phyloP scores from a whole-genome alignment of 192 early-diverging fungal genomes.

The Cetraspora pellucida region DNA sequence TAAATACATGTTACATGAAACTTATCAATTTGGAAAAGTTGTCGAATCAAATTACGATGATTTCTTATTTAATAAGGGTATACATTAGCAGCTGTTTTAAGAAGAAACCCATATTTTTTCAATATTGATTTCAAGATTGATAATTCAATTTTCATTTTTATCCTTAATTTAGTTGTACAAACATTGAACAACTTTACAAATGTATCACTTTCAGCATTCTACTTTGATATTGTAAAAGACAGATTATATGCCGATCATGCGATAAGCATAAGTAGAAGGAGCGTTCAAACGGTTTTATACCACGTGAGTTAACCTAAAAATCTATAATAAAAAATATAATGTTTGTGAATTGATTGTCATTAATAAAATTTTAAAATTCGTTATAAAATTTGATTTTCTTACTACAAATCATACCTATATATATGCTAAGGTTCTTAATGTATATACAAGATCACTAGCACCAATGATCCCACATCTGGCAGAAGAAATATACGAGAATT shows the following conservation, averaged over 20 bases:
- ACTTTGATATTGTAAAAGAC: slow-evolving; percentile 83
- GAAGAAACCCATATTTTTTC: background rate
- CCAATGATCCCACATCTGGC: slow-evolving; percentile 69
- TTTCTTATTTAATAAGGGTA: slow-evolving; percentile 66
- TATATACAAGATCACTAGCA: slow-evolving; percentile 63
- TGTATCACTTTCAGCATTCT: slow-evolving; percentile 69
- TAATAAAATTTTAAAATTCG: too few species aligned
- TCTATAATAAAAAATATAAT: too few species aligned
- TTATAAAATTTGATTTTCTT: background rate
- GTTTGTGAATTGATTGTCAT: background rate
- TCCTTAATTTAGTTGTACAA: slow-evolving; percentile 54
- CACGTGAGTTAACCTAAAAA: slow-evolving; percentile 45
- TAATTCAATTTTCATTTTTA: background rate
- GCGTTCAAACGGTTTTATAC: slow-evolving; percentile 65
- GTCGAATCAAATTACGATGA: slow-evolving; percentile 60
- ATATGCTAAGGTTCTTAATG: slow-evolving; percentile 51
- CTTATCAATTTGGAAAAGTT: slow-evolving; percentile 60
- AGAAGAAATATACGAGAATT: slow-evolving; percentile 76
- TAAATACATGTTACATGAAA: slow-evolving; percentile 67
- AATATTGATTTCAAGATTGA: background rate
- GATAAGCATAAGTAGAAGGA: slow-evolving; percentile 51
- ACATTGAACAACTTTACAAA: slow-evolving; percentile 69
- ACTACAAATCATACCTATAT: background rate
- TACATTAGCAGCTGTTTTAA: too few species aligned
- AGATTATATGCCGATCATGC: slow-evolving; percentile 64